These are phyloP conservation scores for Kalmusia sp. DNA, from an alignment of 2,329 filamentous ascomycete species.

Conservation along the genomic window DNA sequence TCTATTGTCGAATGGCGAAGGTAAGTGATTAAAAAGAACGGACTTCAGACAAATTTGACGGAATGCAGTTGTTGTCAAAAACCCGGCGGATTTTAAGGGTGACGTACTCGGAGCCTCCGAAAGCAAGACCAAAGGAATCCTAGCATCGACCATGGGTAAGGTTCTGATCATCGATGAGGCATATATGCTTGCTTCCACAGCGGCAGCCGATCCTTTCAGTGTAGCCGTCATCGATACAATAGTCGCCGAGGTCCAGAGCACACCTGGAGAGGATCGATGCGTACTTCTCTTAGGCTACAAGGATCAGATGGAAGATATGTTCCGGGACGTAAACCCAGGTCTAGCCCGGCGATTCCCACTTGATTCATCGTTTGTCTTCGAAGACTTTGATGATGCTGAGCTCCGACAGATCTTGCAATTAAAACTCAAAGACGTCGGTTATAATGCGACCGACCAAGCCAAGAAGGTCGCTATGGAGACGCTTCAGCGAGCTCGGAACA, in stretches of 20 bases:
- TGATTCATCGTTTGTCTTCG: conserved; percentile 69
- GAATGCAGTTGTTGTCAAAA: conserved; percentile 69
- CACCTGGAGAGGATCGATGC: conserved; percentile 74
- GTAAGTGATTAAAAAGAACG: conserved; percentile 44
- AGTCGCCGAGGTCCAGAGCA: conserved; percentile 74
- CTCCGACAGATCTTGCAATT: conserved; percentile 66
- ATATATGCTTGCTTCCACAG: conserved; percentile 66
- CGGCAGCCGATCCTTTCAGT: conserved; percentile 59
- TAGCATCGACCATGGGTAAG: conserved; percentile 71
- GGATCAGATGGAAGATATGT: conserved; percentile 74
- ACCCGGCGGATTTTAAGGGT: conserved; percentile 76
- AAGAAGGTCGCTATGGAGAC: conserved; percentile 62
- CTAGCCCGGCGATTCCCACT: conserved; percentile 71
- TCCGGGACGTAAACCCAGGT: conserved; percentile 76
- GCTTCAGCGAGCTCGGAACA: conserved; percentile 67
- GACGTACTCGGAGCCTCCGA: conserved; percentile 70
- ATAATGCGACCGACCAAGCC: conserved; percentile 60
- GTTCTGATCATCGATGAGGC: conserved; percentile 83
- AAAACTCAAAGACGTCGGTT: conserved; percentile 66
- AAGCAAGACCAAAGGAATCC: conserved; percentile 73
- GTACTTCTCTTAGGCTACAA: conserved; percentile 75
- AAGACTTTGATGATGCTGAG: conserved; percentile 69
- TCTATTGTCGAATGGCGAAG: conserved; percentile 71
- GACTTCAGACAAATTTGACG: conserved; percentile 17
- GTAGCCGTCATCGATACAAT: conserved; percentile 75